phyloP scores from a whole-genome alignment of 2,329 filamentous ascomycete genomes.

The Colletotrichum musae region DNA sequence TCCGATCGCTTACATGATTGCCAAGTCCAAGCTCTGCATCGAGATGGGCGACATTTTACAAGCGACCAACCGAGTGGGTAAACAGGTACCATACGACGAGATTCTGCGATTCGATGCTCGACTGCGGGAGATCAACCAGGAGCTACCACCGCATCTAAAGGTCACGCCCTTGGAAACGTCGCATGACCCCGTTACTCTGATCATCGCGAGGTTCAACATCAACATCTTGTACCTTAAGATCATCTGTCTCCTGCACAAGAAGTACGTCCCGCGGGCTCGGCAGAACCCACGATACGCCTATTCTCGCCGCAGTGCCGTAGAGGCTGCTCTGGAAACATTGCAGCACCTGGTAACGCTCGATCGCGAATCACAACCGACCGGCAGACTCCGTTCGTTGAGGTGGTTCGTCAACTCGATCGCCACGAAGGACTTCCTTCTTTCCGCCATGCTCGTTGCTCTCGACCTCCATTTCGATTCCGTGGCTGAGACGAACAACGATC shows the following conservation, averaged over 20 bases:
- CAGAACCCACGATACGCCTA: constrained; percentile 87
- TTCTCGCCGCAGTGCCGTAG: constrained; percentile 86
- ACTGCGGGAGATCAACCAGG: constrained; percentile 72
- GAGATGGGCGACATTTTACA: constrained; percentile 82
- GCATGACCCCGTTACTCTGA: constrained; percentile 84
- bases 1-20: constrained; percentile 84
- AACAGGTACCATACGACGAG: constrained; percentile 73
- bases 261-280: constrained; percentile 84
- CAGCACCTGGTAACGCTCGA: constrained; percentile 83
- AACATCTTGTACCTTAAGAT: constrained; percentile 92
- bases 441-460: constrained; percentile 86
- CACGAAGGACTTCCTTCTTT: constrained; percentile 87
- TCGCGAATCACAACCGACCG: constrained; percentile 79
- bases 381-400: constrained; percentile 79
- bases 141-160: constrained; percentile 84
- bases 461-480: constrained; percentile 82
- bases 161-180: constrained; percentile 82
- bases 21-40: constrained; percentile 77
- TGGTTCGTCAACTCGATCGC: constrained; percentile 86
- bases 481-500: constrained; percentile 57
- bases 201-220: constrained; percentile 88
- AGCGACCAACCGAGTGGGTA: constrained; percentile 69
- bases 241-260: constrained; percentile 89
- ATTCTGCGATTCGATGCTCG: constrained; percentile 74
- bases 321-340: constrained; percentile 87